Evolutionary conservation across 1,284 basidiomycete species (phyloP).

Genomic region (Somion occarium): DNA sequence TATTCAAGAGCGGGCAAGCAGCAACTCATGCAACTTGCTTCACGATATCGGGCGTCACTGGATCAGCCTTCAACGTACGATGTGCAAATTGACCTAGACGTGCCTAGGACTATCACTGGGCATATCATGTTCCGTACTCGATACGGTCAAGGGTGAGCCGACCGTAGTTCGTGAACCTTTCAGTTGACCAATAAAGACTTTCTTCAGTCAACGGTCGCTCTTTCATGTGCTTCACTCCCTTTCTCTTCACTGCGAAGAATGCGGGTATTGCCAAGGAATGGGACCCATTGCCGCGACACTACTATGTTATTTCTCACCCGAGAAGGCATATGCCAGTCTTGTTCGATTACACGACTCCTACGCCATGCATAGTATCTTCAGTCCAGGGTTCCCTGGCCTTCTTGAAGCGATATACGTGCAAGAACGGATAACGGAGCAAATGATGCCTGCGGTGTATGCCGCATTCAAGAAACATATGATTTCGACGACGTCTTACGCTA

Average conservation of each 20-base stretch:
- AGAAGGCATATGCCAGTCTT: conserved; percentile 81
- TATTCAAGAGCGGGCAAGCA: conserved; percentile 42
- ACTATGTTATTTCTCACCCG: conserved; percentile 89
- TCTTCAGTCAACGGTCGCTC: conserved; percentile 77
- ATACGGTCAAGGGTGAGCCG: conserved; percentile 85
- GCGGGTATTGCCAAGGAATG: conserved; percentile 99
- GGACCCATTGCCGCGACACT: conserved; percentile 95
- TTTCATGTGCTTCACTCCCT: conserved; percentile 95
- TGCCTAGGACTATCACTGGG: conserved; percentile 93
- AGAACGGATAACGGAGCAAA: conserved; percentile 77
- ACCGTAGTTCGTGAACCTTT: neutral
- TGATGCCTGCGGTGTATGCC: conserved; percentile 86
- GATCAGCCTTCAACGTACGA: conserved; percentile 86
- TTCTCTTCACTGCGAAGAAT: conserved; percentile 79
- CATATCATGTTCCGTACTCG: conserved; percentile 94
- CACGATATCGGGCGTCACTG: conserved; percentile 60
- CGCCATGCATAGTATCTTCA: conserved; percentile 85
- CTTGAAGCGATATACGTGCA: conserved; percentile 94
- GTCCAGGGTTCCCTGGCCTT: conserved; percentile 93
- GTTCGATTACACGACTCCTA: conserved; percentile 88
- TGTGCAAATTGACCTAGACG: conserved; percentile 97
- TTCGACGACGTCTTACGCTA: conserved; percentile 91
- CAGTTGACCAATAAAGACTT: neutral
- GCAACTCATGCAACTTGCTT: conserved; percentile 38
- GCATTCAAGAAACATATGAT: conserved; percentile 87